Conservation (phyloP, 1,139 yeast genomes). For the Barnettozyma hawaiiensis region DNA sequence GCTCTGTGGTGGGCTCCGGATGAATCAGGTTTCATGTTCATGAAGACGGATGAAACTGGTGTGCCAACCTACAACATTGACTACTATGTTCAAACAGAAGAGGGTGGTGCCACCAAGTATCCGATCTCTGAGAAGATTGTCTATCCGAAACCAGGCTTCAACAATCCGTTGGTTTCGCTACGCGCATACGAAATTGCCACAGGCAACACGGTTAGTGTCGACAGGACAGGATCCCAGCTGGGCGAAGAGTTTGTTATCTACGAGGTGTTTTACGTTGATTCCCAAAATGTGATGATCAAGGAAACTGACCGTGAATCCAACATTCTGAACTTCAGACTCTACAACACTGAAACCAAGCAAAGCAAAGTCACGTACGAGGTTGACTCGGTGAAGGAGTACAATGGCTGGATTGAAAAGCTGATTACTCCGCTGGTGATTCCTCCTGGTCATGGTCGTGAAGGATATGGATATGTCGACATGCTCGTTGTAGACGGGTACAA, state of each 20-base stretch:
- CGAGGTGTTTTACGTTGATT: constrained; percentile 59
- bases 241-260: constrained; percentile 57
- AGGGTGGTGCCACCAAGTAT: constrained; percentile 44
- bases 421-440: constrained; percentile 29
- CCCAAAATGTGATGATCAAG: constrained; percentile 46
- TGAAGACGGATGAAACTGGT: constrained; percentile 59
- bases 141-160: constrained; percentile 80
- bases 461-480: constrained; percentile 63
- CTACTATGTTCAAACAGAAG: constrained; percentile 44
- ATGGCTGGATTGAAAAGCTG: constrained; percentile 50
- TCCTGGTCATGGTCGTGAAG: constrained; percentile 34
- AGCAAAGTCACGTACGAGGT: constrained; percentile 34
- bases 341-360: constrained; percentile 30
- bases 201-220: constrained; percentile 20
- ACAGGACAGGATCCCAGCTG: constrained; percentile 26
- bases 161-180: constrained; percentile 55
- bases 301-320: constrained; percentile 66
- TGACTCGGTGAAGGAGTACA: constrained; percentile 41
- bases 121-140: constrained; percentile 51
- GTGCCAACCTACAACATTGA: constrained; percentile 64
- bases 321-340: constrained; percentile 44
- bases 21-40: constrained; percentile 53
- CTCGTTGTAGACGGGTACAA: constrained; percentile 48
- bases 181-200: constrained; percentile 36
- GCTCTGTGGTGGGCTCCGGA: constrained; percentile 80